Conservation (phyloP, 768 basidiomycete species). For the Hysterangium stoloniferum region DNA sequence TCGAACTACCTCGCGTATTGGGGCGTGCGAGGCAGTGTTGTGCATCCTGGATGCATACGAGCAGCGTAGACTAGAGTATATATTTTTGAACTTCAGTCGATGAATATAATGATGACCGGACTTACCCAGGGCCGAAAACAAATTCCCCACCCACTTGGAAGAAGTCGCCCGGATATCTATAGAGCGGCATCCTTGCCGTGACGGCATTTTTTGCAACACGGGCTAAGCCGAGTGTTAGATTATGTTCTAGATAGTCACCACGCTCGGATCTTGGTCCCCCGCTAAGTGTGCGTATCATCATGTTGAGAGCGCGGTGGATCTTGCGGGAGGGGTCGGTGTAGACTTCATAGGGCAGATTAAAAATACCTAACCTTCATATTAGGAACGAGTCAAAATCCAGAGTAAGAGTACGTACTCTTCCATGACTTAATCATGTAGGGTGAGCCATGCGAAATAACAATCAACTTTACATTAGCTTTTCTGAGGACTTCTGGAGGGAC, state of each 20-base stretch:
- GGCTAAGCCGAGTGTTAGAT: slow-evolving; percentile 58
- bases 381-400: background rate
- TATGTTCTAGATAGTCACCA: slow-evolving; percentile 59
- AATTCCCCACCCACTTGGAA: slow-evolving; percentile 89
- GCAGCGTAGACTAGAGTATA: slow-evolving; percentile 46
- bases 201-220: slow-evolving; percentile 66
- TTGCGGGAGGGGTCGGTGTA: slow-evolving; percentile 72
- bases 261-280: slow-evolving; percentile 35
- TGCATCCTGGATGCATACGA: slow-evolving; percentile 83
- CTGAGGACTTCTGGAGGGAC: slow-evolving; percentile 40
- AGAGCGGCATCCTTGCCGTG: slow-evolving; percentile 70
- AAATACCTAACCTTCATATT: slow-evolving; percentile 39
- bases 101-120: background rate
- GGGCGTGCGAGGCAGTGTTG: slow-evolving; percentile 62
- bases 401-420: slow-evolving; percentile 34
- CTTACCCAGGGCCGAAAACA: slow-evolving; percentile 56
- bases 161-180: slow-evolving; percentile 71
- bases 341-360: slow-evolving; percentile 61
- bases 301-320: slow-evolving; percentile 70
- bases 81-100: background rate
- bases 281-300: slow-evolving; percentile 45
- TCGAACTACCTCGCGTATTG: slow-evolving; percentile 59
- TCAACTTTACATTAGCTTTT: slow-evolving; percentile 45
- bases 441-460: slow-evolving; percentile 76
- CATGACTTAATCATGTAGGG: slow-evolving; percentile 72